Percentiles rank a stretch among this genome's conserved stretches.
These are phyloP conservation scores for Phytophthora podocarpi DNA, from an alignment of 352 stramenopile species.

Conservation along the genomic window DNA sequence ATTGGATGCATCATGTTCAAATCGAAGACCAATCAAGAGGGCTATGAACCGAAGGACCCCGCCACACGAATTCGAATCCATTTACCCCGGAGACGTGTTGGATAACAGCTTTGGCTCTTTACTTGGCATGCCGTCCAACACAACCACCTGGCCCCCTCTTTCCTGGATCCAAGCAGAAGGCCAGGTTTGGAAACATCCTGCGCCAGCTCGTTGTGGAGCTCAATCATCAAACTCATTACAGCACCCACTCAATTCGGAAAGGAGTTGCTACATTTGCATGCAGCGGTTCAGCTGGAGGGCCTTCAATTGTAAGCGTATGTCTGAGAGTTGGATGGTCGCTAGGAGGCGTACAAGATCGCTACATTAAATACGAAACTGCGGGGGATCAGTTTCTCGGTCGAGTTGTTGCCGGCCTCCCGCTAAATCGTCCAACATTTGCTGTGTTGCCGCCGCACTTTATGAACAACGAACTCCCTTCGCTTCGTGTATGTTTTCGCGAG, in stretches of 20 bases:
- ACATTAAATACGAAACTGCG: slow-evolving; percentile 9
- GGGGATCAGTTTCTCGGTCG: slow-evolving; percentile 6
- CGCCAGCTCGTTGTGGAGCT: background rate
- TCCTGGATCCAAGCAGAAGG: no score
- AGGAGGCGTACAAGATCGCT: slow-evolving; percentile 12
- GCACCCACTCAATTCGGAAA: background rate
- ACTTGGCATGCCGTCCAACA: background rate
- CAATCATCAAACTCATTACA: background rate
- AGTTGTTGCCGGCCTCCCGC: background rate
- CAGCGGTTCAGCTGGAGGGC: background rate
- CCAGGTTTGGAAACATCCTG: slow-evolving; percentile 1
- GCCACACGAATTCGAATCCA: no score
- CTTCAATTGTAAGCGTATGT: slow-evolving; percentile 7
- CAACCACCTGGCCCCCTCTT: no score
- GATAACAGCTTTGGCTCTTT: slow-evolving; percentile 4
- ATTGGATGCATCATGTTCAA: no score
- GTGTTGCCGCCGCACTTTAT: slow-evolving; percentile 1
- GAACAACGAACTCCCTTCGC: background rate
- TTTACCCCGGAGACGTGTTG: no score
- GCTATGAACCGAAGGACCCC: no score
- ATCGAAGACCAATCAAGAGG: no score
- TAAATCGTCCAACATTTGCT: background rate
- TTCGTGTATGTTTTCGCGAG: no score
- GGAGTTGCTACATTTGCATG: slow-evolving; percentile 4
- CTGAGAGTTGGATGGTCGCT: slow-evolving; percentile 7